A percentile compares a stretch with the other conserved stretches of the same genome.
These are phyloP conservation scores for Castanopsis chinensis DNA, from an alignment of 306 rosid species.

Conservation along the genomic window DNA sequence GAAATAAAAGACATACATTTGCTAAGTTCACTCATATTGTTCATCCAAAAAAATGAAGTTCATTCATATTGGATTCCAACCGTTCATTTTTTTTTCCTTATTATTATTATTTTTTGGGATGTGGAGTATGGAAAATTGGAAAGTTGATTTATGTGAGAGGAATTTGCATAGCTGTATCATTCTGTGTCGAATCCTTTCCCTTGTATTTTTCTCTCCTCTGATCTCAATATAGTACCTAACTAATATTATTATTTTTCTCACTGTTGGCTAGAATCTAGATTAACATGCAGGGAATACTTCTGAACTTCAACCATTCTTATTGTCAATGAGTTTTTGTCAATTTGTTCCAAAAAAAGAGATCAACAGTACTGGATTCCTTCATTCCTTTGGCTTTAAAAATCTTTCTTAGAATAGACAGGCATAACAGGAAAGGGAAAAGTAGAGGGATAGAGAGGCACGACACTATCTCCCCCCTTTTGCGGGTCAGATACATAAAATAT, in stretches of 20 bases:
- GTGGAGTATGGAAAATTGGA: neutral
- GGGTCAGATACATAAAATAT: too few relatives aligned
- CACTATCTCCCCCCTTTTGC: neutral
- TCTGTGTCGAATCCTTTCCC: neutral
- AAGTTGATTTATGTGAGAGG: neutral
- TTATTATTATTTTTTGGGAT: neutral
- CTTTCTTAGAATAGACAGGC: neutral
- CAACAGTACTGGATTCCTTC: neutral
- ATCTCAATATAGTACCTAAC: neutral
- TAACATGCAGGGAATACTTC: too few relatives aligned
- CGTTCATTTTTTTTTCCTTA: neutral
- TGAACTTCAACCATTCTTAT: neutral
- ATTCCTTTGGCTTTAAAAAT: neutral
- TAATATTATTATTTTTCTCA: neutral
- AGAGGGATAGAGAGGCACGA: neutral
- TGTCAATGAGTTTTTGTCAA: neutral
- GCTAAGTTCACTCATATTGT: too few relatives aligned
- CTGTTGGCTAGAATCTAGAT: neutral
- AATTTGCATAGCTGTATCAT: neutral
- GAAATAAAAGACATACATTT: too few relatives aligned
- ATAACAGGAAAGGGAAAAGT: neutral
- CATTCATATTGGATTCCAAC: neutral
- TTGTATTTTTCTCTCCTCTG: neutral
- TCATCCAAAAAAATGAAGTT: neutral
- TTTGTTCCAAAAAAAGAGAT: neutral